These are phyloP conservation scores for Talaromyces sp. DNA, from an alignment of 2,329 filamentous ascomycete genomes.

Conservation along the genomic window DNA sequence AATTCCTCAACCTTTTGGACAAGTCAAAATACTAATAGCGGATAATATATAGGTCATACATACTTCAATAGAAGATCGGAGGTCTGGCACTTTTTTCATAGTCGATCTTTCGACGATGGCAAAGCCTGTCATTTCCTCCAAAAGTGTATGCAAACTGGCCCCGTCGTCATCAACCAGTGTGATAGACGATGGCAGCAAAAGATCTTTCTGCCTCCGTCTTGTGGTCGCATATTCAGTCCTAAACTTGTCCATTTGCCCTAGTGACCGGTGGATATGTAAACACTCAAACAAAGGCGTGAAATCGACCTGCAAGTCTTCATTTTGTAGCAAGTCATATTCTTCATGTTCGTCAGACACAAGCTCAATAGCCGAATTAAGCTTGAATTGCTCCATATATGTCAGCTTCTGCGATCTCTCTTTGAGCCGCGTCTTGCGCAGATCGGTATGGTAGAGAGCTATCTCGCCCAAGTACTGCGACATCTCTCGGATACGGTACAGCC, in stretches of 20 bases:
- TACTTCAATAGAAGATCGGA: slow-evolving; percentile 78
- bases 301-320: slow-evolving; percentile 90
- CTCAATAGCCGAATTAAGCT: slow-evolving; percentile 91
- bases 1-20: slow-evolving; percentile 75
- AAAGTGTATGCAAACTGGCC: slow-evolving; percentile 75
- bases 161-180: slow-evolving; percentile 77
- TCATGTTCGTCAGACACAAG: slow-evolving; percentile 91
- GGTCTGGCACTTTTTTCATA: slow-evolving; percentile 75
- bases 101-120: slow-evolving; percentile 94
- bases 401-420: slow-evolving; percentile 74
- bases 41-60: slow-evolving; percentile 20
- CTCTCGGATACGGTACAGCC: slow-evolving; percentile 91
- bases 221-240: slow-evolving; percentile 87
- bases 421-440: slow-evolving; percentile 75
- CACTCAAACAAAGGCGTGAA: slow-evolving; percentile 94
- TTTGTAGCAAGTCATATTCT: slow-evolving; percentile 91
- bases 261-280: slow-evolving; percentile 89
- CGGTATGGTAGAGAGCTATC: slow-evolving; percentile 93
- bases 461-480: slow-evolving; percentile 94
- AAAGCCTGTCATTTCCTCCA: slow-evolving; percentile 93
- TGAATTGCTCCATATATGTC: slow-evolving; percentile 72
- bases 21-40: not conserved
- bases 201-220: slow-evolving; percentile 81
- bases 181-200: slow-evolving; percentile 72
- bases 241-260: slow-evolving; percentile 89